phyloP scores from a whole-genome alignment of 768 basidiomycete species.

The Kwoniella mangroviensis region DNA sequence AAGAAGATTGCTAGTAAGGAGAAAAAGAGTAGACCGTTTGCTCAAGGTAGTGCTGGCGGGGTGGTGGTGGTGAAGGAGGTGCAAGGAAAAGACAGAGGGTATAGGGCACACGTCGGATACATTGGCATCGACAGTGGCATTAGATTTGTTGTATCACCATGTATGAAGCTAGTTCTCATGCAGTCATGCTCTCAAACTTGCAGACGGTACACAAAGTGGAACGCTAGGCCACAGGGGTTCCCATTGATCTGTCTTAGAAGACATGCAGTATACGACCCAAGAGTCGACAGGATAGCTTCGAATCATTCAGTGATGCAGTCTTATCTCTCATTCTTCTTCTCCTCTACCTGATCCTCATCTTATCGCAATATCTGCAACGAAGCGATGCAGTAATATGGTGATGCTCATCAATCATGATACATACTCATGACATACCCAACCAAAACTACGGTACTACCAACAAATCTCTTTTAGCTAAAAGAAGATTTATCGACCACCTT shows the following conservation, averaged over 20 bases:
- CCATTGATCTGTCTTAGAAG: too few relatives aligned
- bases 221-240: too few relatives aligned
- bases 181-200: too few relatives aligned
- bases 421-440: conserved; percentile 4
- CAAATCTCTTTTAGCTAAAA: conserved; percentile 38
- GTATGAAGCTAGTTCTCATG: too few relatives aligned
- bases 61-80: conserved; percentile 22
- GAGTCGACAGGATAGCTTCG: too few relatives aligned
- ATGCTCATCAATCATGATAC: conserved; percentile 19
- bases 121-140: neutral
- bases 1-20: conserved; percentile 86
- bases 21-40: conserved; percentile 79
- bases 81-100: conserved; percentile 19
- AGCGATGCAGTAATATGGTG: neutral
- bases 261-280: too few relatives aligned
- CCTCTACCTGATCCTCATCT: too few relatives aligned
- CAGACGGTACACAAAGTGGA: too few relatives aligned
- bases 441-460: conserved; percentile 22
- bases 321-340: too few relatives aligned
- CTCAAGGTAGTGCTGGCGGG: conserved; percentile 41
- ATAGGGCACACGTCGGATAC: neutral
- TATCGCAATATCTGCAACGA: too few relatives aligned
- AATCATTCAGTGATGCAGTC: too few relatives aligned
- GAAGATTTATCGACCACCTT: conserved; percentile 55
- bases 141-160: too few relatives aligned